phyloP scores from a whole-genome alignment of 192 early-diverging fungal species.

The Linnemannia hyalina region DNA sequence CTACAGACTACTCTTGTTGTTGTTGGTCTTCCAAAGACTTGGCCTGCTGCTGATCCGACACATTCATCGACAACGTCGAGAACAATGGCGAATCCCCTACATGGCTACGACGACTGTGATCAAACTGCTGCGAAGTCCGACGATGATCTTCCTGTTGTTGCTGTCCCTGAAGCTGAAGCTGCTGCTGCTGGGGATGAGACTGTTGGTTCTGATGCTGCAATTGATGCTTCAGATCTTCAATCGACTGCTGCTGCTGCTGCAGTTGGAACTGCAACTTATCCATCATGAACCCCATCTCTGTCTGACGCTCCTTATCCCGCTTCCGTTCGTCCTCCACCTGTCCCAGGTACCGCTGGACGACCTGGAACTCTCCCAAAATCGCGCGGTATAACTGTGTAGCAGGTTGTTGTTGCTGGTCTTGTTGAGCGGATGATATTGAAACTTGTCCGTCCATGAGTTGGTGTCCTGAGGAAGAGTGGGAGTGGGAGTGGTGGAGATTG shows the following conservation, averaged over 20 bases:
- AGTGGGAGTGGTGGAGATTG: neutral
- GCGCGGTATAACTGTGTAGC: slow-evolving; percentile 17
- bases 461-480: neutral
- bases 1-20: neutral
- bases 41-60: neutral
- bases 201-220: neutral
- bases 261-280: slow-evolving; percentile 32
- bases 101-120: neutral
- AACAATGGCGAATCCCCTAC: neutral
- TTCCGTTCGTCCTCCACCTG: slow-evolving; percentile 33
- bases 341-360: slow-evolving; percentile 17
- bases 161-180: neutral
- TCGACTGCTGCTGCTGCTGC: slow-evolving; percentile 21
- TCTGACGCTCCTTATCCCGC: slow-evolving; percentile 36
- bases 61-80: neutral
- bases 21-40: neutral
- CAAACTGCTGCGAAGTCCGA: neutral
- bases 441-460: neutral
- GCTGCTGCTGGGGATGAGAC: neutral
- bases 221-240: slow-evolving; percentile 22
- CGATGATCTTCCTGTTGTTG: neutral
- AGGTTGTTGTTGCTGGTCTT: neutral
- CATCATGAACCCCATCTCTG: slow-evolving; percentile 19
- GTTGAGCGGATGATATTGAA: neutral
- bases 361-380: slow-evolving; percentile 33